Conservation (phyloP, 306 rosid genomes). For the Casuarina glauca region DNA sequence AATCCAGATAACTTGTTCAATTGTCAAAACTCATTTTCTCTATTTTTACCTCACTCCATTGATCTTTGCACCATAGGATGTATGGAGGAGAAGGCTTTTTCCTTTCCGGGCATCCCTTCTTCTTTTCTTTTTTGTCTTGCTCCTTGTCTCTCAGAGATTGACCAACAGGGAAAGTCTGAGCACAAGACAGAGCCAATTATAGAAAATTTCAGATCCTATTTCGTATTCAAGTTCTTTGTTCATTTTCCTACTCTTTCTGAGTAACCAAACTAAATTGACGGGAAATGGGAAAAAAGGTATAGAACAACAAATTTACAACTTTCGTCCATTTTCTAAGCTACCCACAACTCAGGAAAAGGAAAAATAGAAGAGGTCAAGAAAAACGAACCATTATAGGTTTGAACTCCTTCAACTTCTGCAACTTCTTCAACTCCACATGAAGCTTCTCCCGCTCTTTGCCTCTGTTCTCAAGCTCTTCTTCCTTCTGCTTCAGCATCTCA, state of each 20-base stretch:
- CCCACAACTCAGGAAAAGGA: background rate
- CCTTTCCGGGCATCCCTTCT: slow-evolving; percentile 54
- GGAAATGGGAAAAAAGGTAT: background rate
- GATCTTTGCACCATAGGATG: slow-evolving; percentile 83
- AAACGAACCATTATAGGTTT: slow-evolving; percentile 74
- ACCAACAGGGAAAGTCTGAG: slow-evolving; percentile 56
- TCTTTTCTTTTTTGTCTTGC: slow-evolving; percentile 59
- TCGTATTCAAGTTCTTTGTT: background rate
- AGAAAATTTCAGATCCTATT: background rate
- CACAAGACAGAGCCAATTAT: background rate
- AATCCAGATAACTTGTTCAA: background rate
- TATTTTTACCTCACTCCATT: slow-evolving; percentile 71
- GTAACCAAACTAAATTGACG: background rate
- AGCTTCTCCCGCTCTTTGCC: slow-evolving; percentile 69
- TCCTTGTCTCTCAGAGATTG: slow-evolving; percentile 58
- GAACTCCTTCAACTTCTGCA: slow-evolving; percentile 87
- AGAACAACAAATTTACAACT: background rate
- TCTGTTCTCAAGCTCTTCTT: slow-evolving; percentile 64
- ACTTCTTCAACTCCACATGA: slow-evolving; percentile 69
- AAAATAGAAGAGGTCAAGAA: background rate
- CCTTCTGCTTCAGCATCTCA: slow-evolving; percentile 65
- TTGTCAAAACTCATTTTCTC: background rate
- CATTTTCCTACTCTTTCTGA: background rate
- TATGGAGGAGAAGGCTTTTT: slow-evolving; percentile 85
- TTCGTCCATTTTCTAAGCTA: background rate